phyloP scores from a whole-genome alignment of 2,329 filamentous ascomycete genomes.

The Calonectria hawksworthii region DNA sequence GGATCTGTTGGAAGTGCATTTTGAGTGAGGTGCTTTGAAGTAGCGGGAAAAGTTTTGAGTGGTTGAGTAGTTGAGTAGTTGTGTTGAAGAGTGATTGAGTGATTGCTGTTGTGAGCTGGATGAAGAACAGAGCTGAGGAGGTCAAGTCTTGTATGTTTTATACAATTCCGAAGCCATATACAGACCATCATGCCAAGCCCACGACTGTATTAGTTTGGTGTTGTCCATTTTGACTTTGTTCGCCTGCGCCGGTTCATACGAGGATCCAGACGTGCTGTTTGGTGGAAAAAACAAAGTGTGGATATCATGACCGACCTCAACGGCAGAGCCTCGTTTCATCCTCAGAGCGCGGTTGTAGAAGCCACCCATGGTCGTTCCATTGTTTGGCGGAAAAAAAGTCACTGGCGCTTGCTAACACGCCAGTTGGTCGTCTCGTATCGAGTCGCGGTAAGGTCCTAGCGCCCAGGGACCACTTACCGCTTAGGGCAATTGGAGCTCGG shows the following conservation, averaged over 20 bases:
- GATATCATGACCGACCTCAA: background rate
- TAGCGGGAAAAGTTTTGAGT: background rate
- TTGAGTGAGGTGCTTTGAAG: background rate
- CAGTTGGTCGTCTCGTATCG: background rate
- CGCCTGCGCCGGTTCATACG: background rate
- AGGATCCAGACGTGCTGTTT: background rate
- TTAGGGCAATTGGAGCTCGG: background rate
- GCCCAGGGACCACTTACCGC: background rate
- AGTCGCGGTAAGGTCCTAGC: background rate
- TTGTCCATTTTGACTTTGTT: constrained; percentile 2
- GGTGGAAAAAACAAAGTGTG: background rate
- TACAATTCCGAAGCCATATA: background rate
- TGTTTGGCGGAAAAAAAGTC: constrained; percentile 5
- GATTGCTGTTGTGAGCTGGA: background rate
- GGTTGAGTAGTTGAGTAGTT: background rate
- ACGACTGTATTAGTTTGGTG: background rate
- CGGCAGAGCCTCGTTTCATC: constrained; percentile 1
- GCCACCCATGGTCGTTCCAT: background rate
- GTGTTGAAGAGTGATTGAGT: background rate
- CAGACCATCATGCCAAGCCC: background rate
- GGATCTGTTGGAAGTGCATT: constrained; percentile 16
- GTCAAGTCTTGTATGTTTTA: constrained; percentile 8
- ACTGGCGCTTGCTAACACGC: background rate
- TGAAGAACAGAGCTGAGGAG: background rate
- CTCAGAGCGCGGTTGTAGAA: background rate